A percentile compares a stretch with the other conserved stretches of the same genome.
Evolutionary conservation across 2,329 filamentous ascomycete genomes (phyloP).

Genomic region (Colletotrichum gloeosporioides): DNA sequence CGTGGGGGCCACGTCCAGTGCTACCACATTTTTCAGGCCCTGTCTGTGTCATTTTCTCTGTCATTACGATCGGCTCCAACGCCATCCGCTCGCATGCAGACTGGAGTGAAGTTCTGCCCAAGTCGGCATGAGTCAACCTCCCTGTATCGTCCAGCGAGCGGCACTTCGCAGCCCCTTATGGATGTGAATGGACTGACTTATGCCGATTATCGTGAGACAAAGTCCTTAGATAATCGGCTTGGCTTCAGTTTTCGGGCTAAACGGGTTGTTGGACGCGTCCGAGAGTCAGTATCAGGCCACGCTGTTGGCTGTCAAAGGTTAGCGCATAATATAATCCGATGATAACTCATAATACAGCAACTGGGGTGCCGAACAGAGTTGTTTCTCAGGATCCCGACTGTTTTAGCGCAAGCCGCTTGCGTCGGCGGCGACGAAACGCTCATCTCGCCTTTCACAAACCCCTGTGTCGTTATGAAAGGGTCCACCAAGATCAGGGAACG

Average conservation of each 20-base stretch:
- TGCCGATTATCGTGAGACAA: background rate
- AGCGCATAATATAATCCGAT: background rate
- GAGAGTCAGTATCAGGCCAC: background rate
- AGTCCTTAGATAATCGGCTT: background rate
- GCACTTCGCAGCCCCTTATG: background rate
- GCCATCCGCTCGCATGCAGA: background rate
- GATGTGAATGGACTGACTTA: background rate
- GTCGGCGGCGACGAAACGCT: background rate
- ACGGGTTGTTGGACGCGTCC: background rate
- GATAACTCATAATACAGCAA: background rate
- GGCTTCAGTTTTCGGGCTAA: background rate
- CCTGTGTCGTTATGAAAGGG: background rate
- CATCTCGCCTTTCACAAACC: background rate
- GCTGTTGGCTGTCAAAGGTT: background rate
- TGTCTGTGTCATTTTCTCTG: background rate
- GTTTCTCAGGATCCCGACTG: background rate
- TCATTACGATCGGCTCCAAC: constrained; percentile 7
- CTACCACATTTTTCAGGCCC: background rate
- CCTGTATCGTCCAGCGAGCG: background rate
- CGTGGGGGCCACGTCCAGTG: background rate
- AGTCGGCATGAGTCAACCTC: background rate
- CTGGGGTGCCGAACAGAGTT: background rate
- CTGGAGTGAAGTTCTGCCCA: background rate
- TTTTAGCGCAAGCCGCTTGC: background rate
- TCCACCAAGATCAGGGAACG: background rate